These are phyloP conservation scores for Neonectria magnoliae DNA, from an alignment of 2,329 filamentous ascomycete genomes.

Conservation along the genomic window DNA sequence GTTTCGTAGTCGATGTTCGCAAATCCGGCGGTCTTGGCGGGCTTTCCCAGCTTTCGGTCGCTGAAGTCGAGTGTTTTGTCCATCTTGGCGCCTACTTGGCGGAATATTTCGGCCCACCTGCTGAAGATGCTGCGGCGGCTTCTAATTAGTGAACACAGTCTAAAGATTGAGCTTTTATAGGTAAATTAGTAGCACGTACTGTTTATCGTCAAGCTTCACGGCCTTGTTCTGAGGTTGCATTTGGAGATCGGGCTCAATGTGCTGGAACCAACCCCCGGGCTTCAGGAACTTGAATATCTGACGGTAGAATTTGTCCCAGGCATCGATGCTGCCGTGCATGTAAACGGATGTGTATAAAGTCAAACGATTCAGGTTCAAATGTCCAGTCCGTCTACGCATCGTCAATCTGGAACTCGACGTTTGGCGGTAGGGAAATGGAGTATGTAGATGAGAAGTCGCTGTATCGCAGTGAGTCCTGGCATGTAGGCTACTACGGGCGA, in stretches of 20 bases:
- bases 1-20: slow-evolving; percentile 6
- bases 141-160: rapidly evolving
- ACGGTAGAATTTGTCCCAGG: slow-evolving; percentile 42
- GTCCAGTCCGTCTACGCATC: slow-evolving; percentile 57
- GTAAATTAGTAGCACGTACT: slow-evolving; percentile 13
- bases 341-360: slow-evolving; percentile 48
- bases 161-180: background rate
- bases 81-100: slow-evolving; percentile 29
- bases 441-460: slow-evolving; percentile 32
- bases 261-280: slow-evolving; percentile 40
- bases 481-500: background rate
- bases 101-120: slow-evolving; percentile 30
- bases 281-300: slow-evolving; percentile 34
- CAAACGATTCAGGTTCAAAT: slow-evolving; percentile 39
- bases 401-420: slow-evolving; percentile 51
- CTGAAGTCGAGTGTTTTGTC: slow-evolving; percentile 33
- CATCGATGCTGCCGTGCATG: slow-evolving; percentile 41
- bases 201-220: slow-evolving; percentile 22
- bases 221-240: slow-evolving; percentile 30
- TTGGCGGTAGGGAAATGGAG: slow-evolving; percentile 45
- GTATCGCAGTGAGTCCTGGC: background rate
- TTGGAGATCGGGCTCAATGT: slow-evolving; percentile 39
- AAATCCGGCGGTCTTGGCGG: slow-evolving; percentile 29
- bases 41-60: slow-evolving; percentile 28
- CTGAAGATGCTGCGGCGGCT: slow-evolving; percentile 24